These are phyloP conservation scores for Naganishia sp. DNA, from an alignment of 1,284 basidiomycete genomes.

Conservation along the genomic window DNA sequence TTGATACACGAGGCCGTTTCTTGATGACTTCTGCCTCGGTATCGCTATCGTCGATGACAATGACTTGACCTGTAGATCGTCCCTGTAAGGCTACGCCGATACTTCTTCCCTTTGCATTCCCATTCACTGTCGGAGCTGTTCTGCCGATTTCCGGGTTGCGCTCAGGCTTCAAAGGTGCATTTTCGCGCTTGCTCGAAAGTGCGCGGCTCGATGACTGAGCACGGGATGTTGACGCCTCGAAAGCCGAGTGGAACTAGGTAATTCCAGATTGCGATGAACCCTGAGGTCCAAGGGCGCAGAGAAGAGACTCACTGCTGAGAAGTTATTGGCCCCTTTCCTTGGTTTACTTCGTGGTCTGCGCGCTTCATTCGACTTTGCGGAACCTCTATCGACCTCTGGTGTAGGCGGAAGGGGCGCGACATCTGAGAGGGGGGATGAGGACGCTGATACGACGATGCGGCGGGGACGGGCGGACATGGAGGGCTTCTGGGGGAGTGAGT, in stretches of 20 bases:
- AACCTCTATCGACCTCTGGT: background rate
- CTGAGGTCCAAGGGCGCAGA: no score
- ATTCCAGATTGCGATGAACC: no score
- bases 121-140: no score
- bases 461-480: no score
- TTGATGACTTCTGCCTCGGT: slow-evolving; percentile 27
- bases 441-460: background rate
- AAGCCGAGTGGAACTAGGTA: slow-evolving; percentile 9
- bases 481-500: no score
- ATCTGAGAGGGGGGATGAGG: background rate
- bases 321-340: background rate
- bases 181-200: background rate
- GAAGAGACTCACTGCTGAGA: slow-evolving; percentile 3
- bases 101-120: no score
- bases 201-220: no score
- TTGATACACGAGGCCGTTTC: slow-evolving; percentile 9
- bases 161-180: background rate
- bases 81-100: no score
- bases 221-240: background rate
- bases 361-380: background rate
- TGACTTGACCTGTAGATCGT: background rate
- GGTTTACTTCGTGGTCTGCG: background rate
- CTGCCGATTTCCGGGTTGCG: no score
- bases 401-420: background rate
- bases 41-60: slow-evolving; percentile 24